Evolutionary conservation across 2,329 filamentous ascomycete genomes (phyloP).

Genomic region (Penicillium crustosum): DNA sequence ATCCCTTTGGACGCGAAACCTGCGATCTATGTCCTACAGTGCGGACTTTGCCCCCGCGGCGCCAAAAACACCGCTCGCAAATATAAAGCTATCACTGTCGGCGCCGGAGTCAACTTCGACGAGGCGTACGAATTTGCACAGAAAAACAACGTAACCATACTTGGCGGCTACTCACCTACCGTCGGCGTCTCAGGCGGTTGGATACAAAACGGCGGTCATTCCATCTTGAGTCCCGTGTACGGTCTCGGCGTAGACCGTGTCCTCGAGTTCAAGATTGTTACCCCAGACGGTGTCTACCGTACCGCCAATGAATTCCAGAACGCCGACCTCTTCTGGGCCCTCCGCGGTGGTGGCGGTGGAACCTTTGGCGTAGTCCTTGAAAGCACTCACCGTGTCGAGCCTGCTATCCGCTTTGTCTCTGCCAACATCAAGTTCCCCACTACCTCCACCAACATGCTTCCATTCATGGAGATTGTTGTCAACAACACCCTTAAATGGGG

Average conservation of each 20-base stretch:
- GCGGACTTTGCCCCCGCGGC: not conserved
- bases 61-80: not conserved
- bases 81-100: conserved; percentile 10
- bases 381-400: conserved; percentile 1
- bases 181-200: conserved; percentile 28
- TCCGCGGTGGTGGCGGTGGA: conserved; percentile 21
- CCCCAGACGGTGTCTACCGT: conserved; percentile 16
- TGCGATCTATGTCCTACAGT: conserved; percentile 15
- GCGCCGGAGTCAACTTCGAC: conserved; percentile 31
- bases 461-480: conserved; percentile 24
- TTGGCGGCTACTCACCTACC: conserved; percentile 21
- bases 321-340: conserved; percentile 23
- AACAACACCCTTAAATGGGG: conserved; percentile 24
- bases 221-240: conserved; percentile 29
- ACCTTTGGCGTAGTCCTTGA: conserved; percentile 20
- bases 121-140: conserved; percentile 29
- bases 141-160: conserved; percentile 24
- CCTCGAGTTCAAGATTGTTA: conserved; percentile 31
- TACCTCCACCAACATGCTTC: conserved; percentile 15
- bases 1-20: conserved; percentile 32
- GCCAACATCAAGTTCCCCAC: conserved; percentile 20
- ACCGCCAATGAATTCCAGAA: conserved; percentile 21
- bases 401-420: not conserved
- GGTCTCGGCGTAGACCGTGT: conserved; percentile 33
- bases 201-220: conserved; percentile 32